Conservation (phyloP, 306 rosid genomes). For the Vigna unguiculata region DNA sequence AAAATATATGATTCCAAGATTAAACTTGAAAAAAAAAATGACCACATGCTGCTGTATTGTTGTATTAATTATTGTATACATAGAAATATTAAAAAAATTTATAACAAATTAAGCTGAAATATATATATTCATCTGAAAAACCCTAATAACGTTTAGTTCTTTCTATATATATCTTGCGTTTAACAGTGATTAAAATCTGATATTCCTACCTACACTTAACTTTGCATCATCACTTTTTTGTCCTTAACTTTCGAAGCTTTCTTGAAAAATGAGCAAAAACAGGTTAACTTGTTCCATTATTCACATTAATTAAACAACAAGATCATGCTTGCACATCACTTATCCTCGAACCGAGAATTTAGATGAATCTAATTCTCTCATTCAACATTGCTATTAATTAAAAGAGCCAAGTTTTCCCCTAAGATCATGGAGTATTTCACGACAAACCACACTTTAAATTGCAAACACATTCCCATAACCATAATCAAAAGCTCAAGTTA, state of each 20-base stretch:
- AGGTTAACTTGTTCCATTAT: conserved; percentile 24
- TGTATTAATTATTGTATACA: not conserved
- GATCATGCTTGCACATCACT: conserved; percentile 32
- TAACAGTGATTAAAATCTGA: not conserved
- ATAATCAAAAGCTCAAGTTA: not conserved
- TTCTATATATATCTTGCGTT: too few relatives aligned
- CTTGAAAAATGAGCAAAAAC: conserved; percentile 43
- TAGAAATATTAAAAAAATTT: not conserved
- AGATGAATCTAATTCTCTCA: conserved; percentile 11
- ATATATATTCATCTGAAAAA: not conserved
- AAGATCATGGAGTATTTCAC: conserved; percentile 49
- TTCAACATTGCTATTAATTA: conserved; percentile 40
- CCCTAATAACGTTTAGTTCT: not conserved
- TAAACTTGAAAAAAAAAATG: not conserved
- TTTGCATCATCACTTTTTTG: not conserved
- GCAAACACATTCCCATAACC: conserved; percentile 13
- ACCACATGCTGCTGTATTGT: not conserved
- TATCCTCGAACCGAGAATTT: conserved; percentile 46
- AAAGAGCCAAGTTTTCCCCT: conserved; percentile 52
- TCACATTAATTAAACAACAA: conserved; percentile 19
- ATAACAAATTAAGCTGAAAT: not conserved
- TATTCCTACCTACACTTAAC: not conserved
- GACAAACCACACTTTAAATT: conserved; percentile 40
- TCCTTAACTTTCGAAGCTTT: conserved; percentile 22
- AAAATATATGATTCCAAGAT: not conserved